Evolutionary conservation across 2,329 filamentous ascomycete genomes (phyloP).

Genomic region (Elsinoe necatrix): DNA sequence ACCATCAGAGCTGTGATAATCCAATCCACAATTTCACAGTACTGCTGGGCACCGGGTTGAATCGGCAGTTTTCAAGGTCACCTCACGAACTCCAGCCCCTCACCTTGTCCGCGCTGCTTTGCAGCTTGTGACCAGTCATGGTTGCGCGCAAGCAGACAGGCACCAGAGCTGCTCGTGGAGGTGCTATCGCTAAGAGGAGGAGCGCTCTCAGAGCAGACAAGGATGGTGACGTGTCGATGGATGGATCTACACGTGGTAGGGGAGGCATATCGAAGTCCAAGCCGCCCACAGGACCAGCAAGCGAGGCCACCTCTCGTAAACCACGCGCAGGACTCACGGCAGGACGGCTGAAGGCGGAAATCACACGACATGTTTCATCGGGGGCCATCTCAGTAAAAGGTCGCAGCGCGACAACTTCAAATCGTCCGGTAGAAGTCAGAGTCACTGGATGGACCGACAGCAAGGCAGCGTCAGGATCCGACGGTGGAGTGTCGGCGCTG

Average conservation of each 20-base stretch:
- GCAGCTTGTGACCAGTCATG: conserved; percentile 3
- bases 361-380: conserved; percentile 26
- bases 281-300: conserved; percentile 20
- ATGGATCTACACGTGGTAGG: conserved; percentile 32
- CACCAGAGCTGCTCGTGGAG: conserved; percentile 13
- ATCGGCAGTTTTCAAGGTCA: not conserved
- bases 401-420: conserved; percentile 2
- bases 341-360: conserved; percentile 23
- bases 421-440: conserved; percentile 27
- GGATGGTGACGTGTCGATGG: conserved; percentile 57
- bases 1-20: too few relatives aligned
- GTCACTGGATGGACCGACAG: conserved; percentile 36
- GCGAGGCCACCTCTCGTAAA: conserved; percentile 18
- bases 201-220: conserved; percentile 37
- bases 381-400: conserved; percentile 24
- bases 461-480: conserved; percentile 28
- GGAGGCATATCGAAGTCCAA: conserved; percentile 25
- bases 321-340: conserved; percentile 18
- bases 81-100: not conserved
- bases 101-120: not conserved
- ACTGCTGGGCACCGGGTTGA: not conserved
- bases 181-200: conserved; percentile 19
- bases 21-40: not conserved
- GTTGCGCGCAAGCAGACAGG: conserved; percentile 7
- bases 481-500: conserved; percentile 31